A percentile compares a stretch with the other conserved stretches of the same genome.
These are phyloP conservation scores for Talaromyces pinophilus DNA, from an alignment of 2,329 filamentous ascomycete species.

Conservation along the genomic window DNA sequence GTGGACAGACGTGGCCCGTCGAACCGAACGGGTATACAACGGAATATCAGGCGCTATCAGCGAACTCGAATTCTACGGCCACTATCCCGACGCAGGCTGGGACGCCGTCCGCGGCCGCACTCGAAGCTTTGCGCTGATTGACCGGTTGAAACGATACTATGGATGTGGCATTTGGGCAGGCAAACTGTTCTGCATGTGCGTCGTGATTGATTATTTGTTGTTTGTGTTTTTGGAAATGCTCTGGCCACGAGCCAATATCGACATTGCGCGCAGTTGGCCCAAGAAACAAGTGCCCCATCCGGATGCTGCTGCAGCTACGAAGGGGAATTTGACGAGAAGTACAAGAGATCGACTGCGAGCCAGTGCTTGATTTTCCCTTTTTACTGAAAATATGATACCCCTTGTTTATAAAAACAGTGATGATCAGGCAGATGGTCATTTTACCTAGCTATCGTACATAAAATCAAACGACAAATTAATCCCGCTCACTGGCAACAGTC, in stretches of 20 bases:
- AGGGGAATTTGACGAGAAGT: slow-evolving; percentile 22
- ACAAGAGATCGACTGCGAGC: slow-evolving; percentile 23
- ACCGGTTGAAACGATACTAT: slow-evolving; percentile 93
- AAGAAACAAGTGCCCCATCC: slow-evolving; percentile 58
- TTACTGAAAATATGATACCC: not conserved
- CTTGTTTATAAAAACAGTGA: not conserved
- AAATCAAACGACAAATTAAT: not conserved
- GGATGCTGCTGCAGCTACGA: slow-evolving; percentile 23
- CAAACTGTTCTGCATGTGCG: slow-evolving; percentile 93
- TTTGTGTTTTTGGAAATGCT: slow-evolving; percentile 85
- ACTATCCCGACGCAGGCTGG: slow-evolving; percentile 68
- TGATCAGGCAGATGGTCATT: too few relatives aligned
- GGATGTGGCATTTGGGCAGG: slow-evolving; percentile 98
- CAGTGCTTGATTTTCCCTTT: slow-evolving; percentile 1
- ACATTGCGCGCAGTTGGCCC: slow-evolving; percentile 89
- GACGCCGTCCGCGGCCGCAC: slow-evolving; percentile 71
- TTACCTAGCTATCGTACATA: not conserved
- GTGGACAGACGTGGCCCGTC: slow-evolving; percentile 91
- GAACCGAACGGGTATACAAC: slow-evolving; percentile 93
- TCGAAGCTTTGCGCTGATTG: slow-evolving; percentile 88
- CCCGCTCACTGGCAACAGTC: slow-evolving; percentile 20
- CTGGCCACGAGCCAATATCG: slow-evolving; percentile 81
- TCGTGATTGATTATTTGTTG: slow-evolving; percentile 89
- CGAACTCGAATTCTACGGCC: slow-evolving; percentile 85
- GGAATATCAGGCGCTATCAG: slow-evolving; percentile 84